phyloP scores from a whole-genome alignment of 495 filamentous ascomycete genomes.

The Cercophora newfieldiana region DNA sequence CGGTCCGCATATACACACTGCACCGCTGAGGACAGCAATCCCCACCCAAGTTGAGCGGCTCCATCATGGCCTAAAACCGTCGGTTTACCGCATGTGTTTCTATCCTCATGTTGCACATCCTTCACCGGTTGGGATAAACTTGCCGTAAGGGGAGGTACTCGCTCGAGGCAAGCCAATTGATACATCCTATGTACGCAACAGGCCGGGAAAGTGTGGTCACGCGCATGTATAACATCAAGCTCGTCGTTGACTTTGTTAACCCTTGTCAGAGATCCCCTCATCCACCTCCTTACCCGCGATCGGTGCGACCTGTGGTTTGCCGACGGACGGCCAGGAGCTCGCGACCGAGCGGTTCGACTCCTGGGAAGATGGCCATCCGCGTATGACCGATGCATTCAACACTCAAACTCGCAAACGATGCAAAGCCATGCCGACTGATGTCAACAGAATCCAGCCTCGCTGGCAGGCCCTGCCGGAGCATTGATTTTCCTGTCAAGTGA shows the following conservation, averaged over 20 bases:
- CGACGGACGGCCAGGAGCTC: not conserved
- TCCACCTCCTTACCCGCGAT: not conserved
- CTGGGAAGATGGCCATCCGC: not conserved
- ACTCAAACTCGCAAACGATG: too few relatives aligned
- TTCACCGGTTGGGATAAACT: not conserved
- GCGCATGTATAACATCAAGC: not conserved
- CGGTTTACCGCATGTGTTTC: not conserved
- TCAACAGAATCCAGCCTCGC: too few relatives aligned
- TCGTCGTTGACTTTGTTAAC: not conserved
- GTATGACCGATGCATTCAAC: too few relatives aligned
- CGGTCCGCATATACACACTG: not conserved
- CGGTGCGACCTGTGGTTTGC: not conserved
- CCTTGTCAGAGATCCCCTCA: not conserved
- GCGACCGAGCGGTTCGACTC: not conserved
- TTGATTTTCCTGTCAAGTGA: too few relatives aligned
- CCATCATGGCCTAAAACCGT: not conserved
- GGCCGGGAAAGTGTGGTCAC: not conserved
- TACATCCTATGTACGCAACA: not conserved
- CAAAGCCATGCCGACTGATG: too few relatives aligned
- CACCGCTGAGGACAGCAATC: not conserved
- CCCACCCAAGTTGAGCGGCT: not conserved
- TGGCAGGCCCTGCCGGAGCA: too few relatives aligned
- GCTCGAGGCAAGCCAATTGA: too few relatives aligned
- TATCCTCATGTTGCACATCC: not conserved
- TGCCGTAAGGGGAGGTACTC: not conserved